Evolutionary conservation across 495 filamentous ascomycete genomes (phyloP), one percentile per base, ranked within the genome.

Genomic region (Parachaetomium inaequale): DNA sequence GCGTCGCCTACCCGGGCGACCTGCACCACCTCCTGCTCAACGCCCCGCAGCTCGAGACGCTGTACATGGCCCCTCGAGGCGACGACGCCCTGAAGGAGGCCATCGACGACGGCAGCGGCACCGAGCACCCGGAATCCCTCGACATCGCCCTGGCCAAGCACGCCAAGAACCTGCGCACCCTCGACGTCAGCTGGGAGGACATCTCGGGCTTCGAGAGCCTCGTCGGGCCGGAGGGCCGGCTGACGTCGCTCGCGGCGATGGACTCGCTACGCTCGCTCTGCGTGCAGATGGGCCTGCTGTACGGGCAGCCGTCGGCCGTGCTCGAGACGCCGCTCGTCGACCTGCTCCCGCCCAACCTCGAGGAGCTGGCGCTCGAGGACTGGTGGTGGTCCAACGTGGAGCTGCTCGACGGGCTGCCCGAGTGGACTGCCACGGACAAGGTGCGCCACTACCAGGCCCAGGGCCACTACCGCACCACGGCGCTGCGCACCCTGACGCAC

Each of bases 291-390:
- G 66, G 47, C 15, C 38, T 65, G 29, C 47, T 74, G 42, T 71
- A 72, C 47, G 69, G 71, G 3, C 26, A 12, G 3, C 38, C 54
- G 6, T 54, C 64, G 3, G 51, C 55, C 0, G 63, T 60, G n/a
- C 46, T 50, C 7, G 31, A 42, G 7, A 63, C 52, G n/a, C 65
- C 62, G 21, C 59, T 74, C 2, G 53, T 59, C 12, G 67, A 67
- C 1, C 54, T 74, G 10, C 66, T 74, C 8, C 72, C 72, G 46
- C 66, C 69, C 5, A 70, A 68, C 38, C 66, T 74, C 17, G 65
- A 72, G 25, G 69, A 72, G 56, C 59, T 74, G 7, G 64, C 67
- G 1, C 64, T 74, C 21, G 70, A 73, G 38, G 72, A 74, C 58
- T 74, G 65, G 67, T 73, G 72, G 72, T 74, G 70, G 70, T 38